Base-by-base conservation (phyloP, 1,284 basidiomycete species). In the Sanghuangporus weigelae region DNA sequence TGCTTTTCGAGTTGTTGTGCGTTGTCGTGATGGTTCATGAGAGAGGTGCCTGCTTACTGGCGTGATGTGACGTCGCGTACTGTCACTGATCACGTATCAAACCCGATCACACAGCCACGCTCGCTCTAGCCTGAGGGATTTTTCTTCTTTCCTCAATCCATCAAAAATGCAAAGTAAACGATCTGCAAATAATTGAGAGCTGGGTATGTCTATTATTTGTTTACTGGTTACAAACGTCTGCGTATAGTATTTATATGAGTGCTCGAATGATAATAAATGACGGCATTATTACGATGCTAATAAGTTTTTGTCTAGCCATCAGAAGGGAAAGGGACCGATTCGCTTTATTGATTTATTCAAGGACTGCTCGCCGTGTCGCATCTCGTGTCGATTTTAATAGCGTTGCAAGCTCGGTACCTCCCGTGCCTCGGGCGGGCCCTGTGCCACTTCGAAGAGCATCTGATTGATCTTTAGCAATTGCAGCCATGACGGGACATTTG, bases 321-420 rank as follows among this genome's bases (percentile, higher is more conserved):
- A n/a, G n/a, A n/a, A n/a, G 26, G 46, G 19, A 40, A 12, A 38
- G 57, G 36, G 14, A 35, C 56, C 7, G 40, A 44, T 19, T 44
- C 19, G 21, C 11, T 56, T 14, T 19, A 49, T 35, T 44, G 42
- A 26, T 68, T 23, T 59, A 66, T 46, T 56, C 35, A 5, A 73
- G 49, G 44, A 81, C 73, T 10, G 93, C 82, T n/a, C 87, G 84
- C 57, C 78, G 75, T 7, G 95, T 97, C 38, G 95, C 91, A 69
- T 96, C 94, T 64, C 95, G 82, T 31, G 92, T 93, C 14, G 89
- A 86, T 75, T 96, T 97, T 67, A 98, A 79, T 59, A 96, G 84
- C 31, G 84, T 76, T 16, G 92, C 84, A 26, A 97, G 77, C 59
- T 89, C 86, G 65, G 89, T 96, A 4, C 95, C 95, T 21, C 95